These are phyloP conservation scores for Cephalotrichum gorgonifer DNA, from an alignment of 2,329 filamentous ascomycete genomes.

Conservation along the genomic window DNA sequence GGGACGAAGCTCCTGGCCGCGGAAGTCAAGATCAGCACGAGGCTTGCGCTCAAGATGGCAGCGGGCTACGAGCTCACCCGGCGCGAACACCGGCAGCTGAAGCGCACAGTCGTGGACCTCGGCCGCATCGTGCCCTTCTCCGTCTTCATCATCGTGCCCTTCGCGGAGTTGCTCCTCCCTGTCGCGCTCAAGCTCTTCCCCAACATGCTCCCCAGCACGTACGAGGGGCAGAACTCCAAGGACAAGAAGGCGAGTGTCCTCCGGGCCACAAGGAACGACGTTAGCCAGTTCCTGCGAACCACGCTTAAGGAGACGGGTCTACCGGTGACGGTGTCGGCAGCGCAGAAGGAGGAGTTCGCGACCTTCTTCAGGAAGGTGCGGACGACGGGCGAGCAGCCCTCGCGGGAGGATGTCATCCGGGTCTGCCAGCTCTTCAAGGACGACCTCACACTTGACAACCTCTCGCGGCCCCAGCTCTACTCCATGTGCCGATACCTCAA, in stretches of 20 bases:
- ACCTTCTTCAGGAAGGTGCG: constrained; percentile 97
- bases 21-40: constrained; percentile 87
- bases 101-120: constrained; percentile 87
- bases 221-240: constrained; percentile 83
- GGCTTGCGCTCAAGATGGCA: constrained; percentile 91
- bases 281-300: constrained; percentile 78
- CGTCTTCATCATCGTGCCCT: constrained; percentile 92
- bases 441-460: constrained; percentile 91
- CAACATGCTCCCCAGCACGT: constrained; percentile 94
- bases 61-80: constrained; percentile 93
- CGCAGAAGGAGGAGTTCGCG: constrained; percentile 86
- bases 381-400: constrained; percentile 82
- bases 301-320: constrained; percentile 91
- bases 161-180: constrained; percentile 86
- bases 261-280: constrained; percentile 81
- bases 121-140: constrained; percentile 90
- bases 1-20: constrained; percentile 89
- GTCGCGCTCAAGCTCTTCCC: constrained; percentile 91
- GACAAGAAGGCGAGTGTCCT: constrained; percentile 78
- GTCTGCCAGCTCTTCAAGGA: constrained; percentile 99
- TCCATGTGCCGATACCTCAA: constrained; percentile 99
- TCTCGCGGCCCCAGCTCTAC: constrained; percentile 89
- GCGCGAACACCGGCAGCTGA: constrained; percentile 84
- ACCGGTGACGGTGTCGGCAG: constrained; percentile 71
- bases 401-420: constrained; percentile 86